These are phyloP conservation scores for Scedosporium dehoogii DNA, from an alignment of 2,329 filamentous ascomycete species.

Conservation along the genomic window DNA sequence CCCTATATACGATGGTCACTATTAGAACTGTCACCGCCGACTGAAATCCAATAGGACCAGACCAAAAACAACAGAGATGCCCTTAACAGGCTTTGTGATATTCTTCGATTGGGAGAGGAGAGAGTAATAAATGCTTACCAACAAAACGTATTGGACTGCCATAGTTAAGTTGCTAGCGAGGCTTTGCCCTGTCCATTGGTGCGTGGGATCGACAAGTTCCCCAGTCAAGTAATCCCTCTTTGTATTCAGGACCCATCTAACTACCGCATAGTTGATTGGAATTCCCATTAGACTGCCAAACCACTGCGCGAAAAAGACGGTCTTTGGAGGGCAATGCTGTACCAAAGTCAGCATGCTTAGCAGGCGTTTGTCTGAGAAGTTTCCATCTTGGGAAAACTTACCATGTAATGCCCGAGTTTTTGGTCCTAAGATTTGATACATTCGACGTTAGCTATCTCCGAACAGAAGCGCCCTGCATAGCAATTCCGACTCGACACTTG, in stretches of 20 bases:
- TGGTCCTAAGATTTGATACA: not conserved
- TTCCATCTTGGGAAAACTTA: not conserved
- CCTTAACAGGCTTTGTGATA: too few species aligned
- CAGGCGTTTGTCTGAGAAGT: not conserved
- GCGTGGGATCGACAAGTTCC: constrained; percentile 37
- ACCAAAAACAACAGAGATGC: too few species aligned
- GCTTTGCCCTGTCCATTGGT: constrained; percentile 51
- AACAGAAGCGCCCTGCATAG: not conserved
- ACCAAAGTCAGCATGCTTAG: not conserved
- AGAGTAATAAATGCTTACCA: constrained; percentile 22
- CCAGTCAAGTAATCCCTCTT: constrained; percentile 47
- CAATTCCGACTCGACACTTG: too few species aligned
- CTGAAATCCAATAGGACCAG: too few species aligned
- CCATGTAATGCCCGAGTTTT: not conserved
- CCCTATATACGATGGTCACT: constrained; percentile 20
- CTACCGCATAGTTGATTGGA: constrained; percentile 51
- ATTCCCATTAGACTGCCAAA: constrained; percentile 49
- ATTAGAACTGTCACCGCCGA: not conserved
- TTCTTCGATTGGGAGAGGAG: not conserved
- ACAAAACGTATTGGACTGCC: constrained; percentile 50
- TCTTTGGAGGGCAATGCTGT: constrained; percentile 44
- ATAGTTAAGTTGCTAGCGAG: constrained; percentile 41
- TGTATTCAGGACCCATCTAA: constrained; percentile 48
- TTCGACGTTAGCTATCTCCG: not conserved
- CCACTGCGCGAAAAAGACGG: constrained; percentile 51